Evolutionary conservation across 306 rosid genomes (phyloP), one percentile per base, ranked within the genome.

Genomic region (Vigna nakashimae): DNA sequence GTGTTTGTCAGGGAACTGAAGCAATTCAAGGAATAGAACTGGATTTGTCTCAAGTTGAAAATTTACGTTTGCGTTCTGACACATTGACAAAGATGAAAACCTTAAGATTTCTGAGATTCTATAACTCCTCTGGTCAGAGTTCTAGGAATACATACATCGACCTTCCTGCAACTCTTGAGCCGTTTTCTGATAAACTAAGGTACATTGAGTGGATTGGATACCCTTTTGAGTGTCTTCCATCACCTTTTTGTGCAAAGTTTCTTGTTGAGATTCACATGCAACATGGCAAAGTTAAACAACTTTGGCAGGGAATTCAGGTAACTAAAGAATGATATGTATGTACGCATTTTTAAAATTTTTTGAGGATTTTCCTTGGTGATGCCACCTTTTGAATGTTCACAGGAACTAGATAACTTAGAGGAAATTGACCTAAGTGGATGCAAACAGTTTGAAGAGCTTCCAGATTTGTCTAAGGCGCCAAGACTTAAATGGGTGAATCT

Each of bases 281-380:
- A 0, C 17, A 14, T 1, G 72, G 79, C 58, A 38, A 57, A 16
- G 51, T 80, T 36, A 4, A 57, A 65, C 13, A n/a, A 20, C 74
- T 84, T 30, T 84, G 87, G 84, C 26, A 57, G 15, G 82, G 81
- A 45, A 5, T 11, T 0, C 85, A 66, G 81, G 85, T 38, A 38
- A 38, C 9, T 84, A 73, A 14, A 71, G 1, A 52, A 3, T n/a
- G 2, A 9, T 49, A 17, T 1, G 3, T 2, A 45, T 4, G 24
- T 12, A 46, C 16, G 3, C 49, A 45, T 45, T 13, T 45, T 2
- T 15, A 49, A 1, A 3, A 0, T 4, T 49, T 14, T 22, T 6
- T 24, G 8, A 45, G 22, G 40, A 26, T 46, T 43, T 66, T 50
- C 30, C 10, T 3, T 32, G 6, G 1, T 36, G 38, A 53, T 5